These are phyloP conservation scores for Aspergillus carlsbadensis DNA, from an alignment of 495 filamentous ascomycete species.

Conservation along the genomic window DNA sequence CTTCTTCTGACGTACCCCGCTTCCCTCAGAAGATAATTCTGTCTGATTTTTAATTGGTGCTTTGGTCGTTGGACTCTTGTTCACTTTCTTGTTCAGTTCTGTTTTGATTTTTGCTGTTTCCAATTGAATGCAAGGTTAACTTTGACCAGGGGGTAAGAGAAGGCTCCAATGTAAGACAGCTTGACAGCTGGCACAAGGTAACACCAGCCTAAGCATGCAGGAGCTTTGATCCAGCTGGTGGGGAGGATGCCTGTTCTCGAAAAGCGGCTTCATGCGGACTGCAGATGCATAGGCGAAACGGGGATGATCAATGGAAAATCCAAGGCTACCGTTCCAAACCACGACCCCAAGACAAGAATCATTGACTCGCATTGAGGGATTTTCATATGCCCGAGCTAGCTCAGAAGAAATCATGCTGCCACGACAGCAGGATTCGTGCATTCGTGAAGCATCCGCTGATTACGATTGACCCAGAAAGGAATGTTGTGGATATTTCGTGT, in stretches of 20 bases:
- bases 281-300: constrained; percentile 29
- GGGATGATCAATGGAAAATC: constrained; percentile 33
- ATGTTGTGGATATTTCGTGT: constrained; percentile 37
- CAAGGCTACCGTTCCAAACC: constrained; percentile 36
- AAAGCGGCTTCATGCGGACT: constrained; percentile 18
- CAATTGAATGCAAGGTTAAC: constrained; percentile 30
- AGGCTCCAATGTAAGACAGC: constrained; percentile 35
- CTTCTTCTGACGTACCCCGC: constrained; percentile 12
- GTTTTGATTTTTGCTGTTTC: constrained; percentile 13
- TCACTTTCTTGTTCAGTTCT: constrained; percentile 15
- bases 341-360: constrained; percentile 26
- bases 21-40: background rate
- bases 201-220: constrained; percentile 39
- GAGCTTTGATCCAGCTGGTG: constrained; percentile 34
- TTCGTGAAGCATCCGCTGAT: constrained; percentile 39
- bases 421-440: constrained; percentile 45
- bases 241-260: constrained; percentile 21
- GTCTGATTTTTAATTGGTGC: constrained; percentile 4
- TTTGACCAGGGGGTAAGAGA: constrained; percentile 19
- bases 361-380: constrained; percentile 43
- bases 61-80: background rate
- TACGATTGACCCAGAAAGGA: constrained; percentile 34
- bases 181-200: constrained; percentile 42
- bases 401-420: constrained; percentile 31
- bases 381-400: constrained; percentile 35